Percentiles rank a stretch among this genome's conserved stretches.
Evolutionary conservation across 495 filamentous ascomycete species (phyloP).

Genomic region (Podospora pseudoanserina): DNA sequence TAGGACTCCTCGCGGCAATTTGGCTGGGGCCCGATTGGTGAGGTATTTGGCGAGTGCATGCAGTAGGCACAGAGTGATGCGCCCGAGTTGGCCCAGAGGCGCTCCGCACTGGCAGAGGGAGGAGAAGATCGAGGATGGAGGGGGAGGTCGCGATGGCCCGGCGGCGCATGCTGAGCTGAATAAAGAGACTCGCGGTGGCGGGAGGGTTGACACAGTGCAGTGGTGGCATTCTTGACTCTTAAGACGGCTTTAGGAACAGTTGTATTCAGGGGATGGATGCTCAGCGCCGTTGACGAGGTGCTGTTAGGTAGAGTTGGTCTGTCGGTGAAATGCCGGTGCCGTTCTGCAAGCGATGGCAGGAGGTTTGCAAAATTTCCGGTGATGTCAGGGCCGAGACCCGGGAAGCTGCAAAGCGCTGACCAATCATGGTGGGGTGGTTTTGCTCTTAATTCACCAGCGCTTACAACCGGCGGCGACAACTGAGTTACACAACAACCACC

Average conservation of each 20-base stretch:
- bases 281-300: neutral
- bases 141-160: slow-evolving; percentile 13
- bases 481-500: neutral
- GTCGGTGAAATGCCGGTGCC: neutral
- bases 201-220: slow-evolving; percentile 38
- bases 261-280: neutral
- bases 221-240: slow-evolving; percentile 28
- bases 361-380: slow-evolving; percentile 35
- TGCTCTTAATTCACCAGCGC: neutral
- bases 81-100: slow-evolving; percentile 5
- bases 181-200: slow-evolving; percentile 35
- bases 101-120: slow-evolving; percentile 21
- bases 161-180: slow-evolving; percentile 38
- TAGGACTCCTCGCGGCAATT: neutral
- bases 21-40: neutral
- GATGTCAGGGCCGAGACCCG: slow-evolving; percentile 36
- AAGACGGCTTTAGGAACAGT: neutral
- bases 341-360: slow-evolving; percentile 11
- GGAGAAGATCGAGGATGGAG: slow-evolving; percentile 39
- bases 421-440: neutral
- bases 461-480: too few species aligned
- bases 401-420: neutral
- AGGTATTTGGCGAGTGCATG: neutral
- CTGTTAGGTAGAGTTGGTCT: neutral
- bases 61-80: neutral